phyloP scores from a whole-genome alignment of 768 basidiomycete genomes.

The Rhodotorula paludigena region DNA sequence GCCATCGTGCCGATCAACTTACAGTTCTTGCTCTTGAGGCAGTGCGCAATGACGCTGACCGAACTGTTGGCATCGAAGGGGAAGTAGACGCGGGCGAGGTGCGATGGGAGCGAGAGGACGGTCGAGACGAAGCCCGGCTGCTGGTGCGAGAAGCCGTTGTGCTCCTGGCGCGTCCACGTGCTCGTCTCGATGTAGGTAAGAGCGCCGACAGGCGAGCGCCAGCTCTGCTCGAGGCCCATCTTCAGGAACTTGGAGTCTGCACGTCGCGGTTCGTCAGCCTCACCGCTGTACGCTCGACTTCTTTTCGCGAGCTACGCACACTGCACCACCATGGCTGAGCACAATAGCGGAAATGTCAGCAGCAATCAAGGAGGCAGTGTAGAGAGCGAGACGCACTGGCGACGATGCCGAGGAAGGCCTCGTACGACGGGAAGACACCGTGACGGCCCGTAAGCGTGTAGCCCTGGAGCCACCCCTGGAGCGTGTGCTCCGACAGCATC shows the following conservation, averaged over 20 bases:
- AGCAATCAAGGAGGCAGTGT: not conserved
- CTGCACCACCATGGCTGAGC: too few species aligned
- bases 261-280: not conserved
- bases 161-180: conserved; percentile 53
- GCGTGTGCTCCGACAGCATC: conserved; percentile 75
- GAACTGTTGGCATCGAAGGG: conserved; percentile 81
- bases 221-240: conserved; percentile 59
- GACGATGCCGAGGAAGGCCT: conserved; percentile 83
- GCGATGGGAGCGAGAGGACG: conserved; percentile 70
- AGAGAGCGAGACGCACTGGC: conserved; percentile 45
- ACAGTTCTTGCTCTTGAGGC: conserved; percentile 71
- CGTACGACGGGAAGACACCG: conserved; percentile 82
- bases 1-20: conserved; percentile 42
- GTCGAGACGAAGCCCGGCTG: conserved; percentile 73
- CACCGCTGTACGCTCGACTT: too few species aligned
- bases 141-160: conserved; percentile 87
- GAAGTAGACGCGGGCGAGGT: conserved; percentile 64
- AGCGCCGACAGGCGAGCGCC: conserved; percentile 66
- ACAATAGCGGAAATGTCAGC: not conserved
- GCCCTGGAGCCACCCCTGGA: conserved; percentile 76
- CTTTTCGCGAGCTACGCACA: too few species aligned
- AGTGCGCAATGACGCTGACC: conserved; percentile 76
- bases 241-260: conserved; percentile 73
- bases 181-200: conserved; percentile 81
- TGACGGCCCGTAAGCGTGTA: conserved; percentile 76